Percentiles rank a stretch among this genome's conserved stretches.
Evolutionary conservation across 495 filamentous ascomycete species (phyloP).

Genomic region (Glarea lozoyensis): DNA sequence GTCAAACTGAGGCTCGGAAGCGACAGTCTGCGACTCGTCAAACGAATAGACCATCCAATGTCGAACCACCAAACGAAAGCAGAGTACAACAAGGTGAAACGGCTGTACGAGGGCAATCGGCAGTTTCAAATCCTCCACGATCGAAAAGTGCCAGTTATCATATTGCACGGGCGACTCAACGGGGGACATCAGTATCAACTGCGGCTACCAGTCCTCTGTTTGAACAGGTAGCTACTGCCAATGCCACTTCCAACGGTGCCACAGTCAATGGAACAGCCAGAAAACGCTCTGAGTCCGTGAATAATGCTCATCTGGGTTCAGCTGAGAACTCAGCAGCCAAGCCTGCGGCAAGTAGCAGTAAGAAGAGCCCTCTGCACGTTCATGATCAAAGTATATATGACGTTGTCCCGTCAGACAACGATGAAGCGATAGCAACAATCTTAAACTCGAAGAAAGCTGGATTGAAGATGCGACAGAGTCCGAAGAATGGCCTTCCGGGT

Average conservation of each 20-base stretch:
- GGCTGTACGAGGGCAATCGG: constrained; percentile 5
- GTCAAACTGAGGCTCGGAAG: constrained; percentile 12
- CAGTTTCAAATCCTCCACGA: constrained; percentile 1
- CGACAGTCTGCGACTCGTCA: neutral
- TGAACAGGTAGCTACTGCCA: constrained; percentile 1
- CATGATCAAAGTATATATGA: constrained; percentile 18
- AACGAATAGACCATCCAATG: neutral
- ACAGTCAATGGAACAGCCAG: no score
- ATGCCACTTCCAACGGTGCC: neutral
- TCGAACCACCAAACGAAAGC: constrained; percentile 1
- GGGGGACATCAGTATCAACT: constrained; percentile 17
- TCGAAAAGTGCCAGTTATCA: constrained; percentile 19
- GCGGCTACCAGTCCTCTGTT: constrained; percentile 18
- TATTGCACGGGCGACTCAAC: constrained; percentile 14
- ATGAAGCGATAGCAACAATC: neutral
- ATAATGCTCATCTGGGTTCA: no score
- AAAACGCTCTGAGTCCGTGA: no score
- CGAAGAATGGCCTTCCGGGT: constrained; percentile 1
- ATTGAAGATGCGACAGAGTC: constrained; percentile 12
- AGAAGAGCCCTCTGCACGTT: neutral
- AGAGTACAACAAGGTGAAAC: neutral
- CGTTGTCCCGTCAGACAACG: constrained; percentile 12
- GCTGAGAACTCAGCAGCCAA: no score
- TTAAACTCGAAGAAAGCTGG: constrained; percentile 6
- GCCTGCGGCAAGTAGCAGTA: no score